Evolutionary conservation across 2,329 filamentous ascomycete species (phyloP).

Genomic region (Colletotrichum horii): DNA sequence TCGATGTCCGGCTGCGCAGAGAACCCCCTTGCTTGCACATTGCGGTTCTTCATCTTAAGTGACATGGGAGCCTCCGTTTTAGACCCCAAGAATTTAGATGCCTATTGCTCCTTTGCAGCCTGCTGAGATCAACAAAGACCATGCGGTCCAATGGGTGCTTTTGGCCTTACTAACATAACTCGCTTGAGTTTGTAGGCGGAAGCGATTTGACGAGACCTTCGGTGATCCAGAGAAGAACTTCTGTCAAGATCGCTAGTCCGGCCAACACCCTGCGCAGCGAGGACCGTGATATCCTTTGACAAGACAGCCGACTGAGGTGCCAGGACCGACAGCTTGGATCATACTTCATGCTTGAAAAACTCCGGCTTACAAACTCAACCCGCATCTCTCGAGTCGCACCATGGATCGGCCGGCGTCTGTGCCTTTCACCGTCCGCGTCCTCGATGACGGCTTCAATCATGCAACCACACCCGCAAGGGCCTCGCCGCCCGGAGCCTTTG

Average conservation of each 20-base stretch:
- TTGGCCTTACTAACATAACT: background rate
- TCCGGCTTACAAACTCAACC: background rate
- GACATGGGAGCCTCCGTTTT: background rate
- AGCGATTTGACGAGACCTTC: background rate
- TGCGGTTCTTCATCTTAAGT: background rate
- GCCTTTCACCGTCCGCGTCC: slow-evolving; percentile 16
- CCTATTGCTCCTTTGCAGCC: slow-evolving; percentile 2
- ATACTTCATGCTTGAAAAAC: background rate
- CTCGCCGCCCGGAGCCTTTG: slow-evolving; percentile 13
- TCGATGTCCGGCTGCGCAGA: background rate
- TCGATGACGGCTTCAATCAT: slow-evolving; percentile 1
- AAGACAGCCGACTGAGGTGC: background rate
- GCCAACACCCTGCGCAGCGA: background rate
- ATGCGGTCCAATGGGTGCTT: background rate
- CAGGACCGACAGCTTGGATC: background rate
- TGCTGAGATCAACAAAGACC: background rate
- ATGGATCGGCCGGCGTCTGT: slow-evolving; percentile 9
- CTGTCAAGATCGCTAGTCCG: background rate
- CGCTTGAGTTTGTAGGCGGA: background rate
- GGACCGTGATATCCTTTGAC: background rate
- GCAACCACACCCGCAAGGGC: background rate
- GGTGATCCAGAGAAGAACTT: background rate
- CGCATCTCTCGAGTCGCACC: background rate
- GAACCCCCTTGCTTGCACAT: background rate
- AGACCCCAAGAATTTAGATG: background rate